Conservation (phyloP, 495 filamentous ascomycete species). For the Glarea lozoyensis region DNA sequence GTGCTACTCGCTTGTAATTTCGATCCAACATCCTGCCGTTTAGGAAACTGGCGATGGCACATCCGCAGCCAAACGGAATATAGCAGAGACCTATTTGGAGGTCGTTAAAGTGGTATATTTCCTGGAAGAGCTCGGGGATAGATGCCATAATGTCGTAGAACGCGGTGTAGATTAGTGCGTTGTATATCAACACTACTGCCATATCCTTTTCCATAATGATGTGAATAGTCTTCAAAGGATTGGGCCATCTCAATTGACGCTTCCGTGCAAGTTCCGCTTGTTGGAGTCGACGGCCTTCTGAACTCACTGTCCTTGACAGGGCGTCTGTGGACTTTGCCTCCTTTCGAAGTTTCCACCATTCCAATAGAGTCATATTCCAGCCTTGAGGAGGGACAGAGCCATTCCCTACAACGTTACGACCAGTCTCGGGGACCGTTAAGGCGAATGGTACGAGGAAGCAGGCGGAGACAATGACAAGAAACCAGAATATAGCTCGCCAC, state of each 20-base stretch:
- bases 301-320: constrained; percentile 10
- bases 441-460: constrained; percentile 43
- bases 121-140: constrained; percentile 34
- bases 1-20: constrained; percentile 39
- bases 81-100: constrained; percentile 58
- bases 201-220: constrained; percentile 59
- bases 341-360: constrained; percentile 28
- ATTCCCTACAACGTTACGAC: constrained; percentile 62
- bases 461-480: constrained; percentile 50
- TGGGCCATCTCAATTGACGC: constrained; percentile 53
- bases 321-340: constrained; percentile 18
- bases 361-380: constrained; percentile 43
- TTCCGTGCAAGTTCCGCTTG: constrained; percentile 25
- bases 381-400: constrained; percentile 48
- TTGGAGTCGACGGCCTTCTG: constrained; percentile 15
- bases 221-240: constrained; percentile 59
- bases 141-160: constrained; percentile 42
- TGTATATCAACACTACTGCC: constrained; percentile 39
- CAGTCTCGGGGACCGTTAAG: constrained; percentile 57
- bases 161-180: constrained; percentile 40
- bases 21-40: constrained; percentile 50
- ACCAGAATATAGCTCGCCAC: constrained; percentile 71
- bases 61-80: constrained; percentile 55
- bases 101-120: constrained; percentile 57
- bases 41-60: constrained; percentile 55